Evolutionary conservation across 352 stramenopile genomes (phyloP), one percentile per base, ranked within the genome.

Genomic region (Pythium biforme): DNA sequence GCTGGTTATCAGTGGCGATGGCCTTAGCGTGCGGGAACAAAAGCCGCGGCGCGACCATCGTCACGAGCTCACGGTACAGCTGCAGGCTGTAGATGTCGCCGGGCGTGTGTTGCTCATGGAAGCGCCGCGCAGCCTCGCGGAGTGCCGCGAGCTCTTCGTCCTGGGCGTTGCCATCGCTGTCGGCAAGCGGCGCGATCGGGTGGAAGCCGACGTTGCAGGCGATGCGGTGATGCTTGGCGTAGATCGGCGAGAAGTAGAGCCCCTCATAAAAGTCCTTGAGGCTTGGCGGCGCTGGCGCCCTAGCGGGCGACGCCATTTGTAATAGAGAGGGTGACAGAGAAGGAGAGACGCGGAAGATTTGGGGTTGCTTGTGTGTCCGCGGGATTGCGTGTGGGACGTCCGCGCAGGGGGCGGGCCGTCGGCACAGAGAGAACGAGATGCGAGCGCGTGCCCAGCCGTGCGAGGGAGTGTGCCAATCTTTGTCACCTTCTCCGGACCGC

Each of bases 231-330:
- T 86, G 74, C 50, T 79, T 49, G 4, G 74, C 65, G 70, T 79
- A 92, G 48, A 92, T 68, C 26, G 73, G 73, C 46, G 83, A 90
- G 73, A 85, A 74, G 74, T 85, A 92, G 54, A 92, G 66, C 20
- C 83, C 77, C 66, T 92, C 79, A 70, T 92, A 92, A 70, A 92
- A 89, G 54, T 80, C 79, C 45, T 76, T 71, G 43, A 89, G 71
- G 64, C 68, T 87, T 25, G 76, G 64, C 34, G 37, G 41, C 40
- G 59, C 33, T 17, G 56, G 10, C 40, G 43, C 59, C 49, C 23
- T 41, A 0, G 29, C 17, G 41, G 33, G 23, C 41, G 15, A 34
- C 7, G 23, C 47, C n/a, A n/a, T n/a, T n/a, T n/a, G n/a, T n/a
- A n/a, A n/a, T n/a, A 11, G 19, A 34, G 31, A 34, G 31, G 10